Percentiles rank a stretch among this genome's conserved stretches.
These are phyloP conservation scores for Striga hermonthica DNA, from an alignment of 305 asterid species.

Conservation along the genomic window DNA sequence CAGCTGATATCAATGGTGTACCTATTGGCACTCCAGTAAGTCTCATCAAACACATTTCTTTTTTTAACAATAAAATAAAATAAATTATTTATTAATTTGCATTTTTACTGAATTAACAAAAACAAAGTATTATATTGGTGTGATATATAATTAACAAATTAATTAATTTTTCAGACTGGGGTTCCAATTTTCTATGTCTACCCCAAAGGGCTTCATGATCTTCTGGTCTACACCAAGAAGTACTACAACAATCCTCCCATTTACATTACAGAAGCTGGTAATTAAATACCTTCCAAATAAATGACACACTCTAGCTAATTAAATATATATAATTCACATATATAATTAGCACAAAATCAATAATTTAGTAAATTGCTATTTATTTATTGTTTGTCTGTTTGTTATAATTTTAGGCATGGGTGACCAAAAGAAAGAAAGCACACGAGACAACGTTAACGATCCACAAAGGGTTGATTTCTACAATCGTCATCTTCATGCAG, in stretches of 20 bases:
- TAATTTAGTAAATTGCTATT: neutral
- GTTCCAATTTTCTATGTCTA: constrained; percentile 35
- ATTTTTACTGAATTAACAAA: neutral
- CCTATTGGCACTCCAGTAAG: constrained; percentile 55
- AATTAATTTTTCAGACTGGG: constrained; percentile 40
- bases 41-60: neutral
- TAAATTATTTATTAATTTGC: neutral
- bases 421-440: constrained; percentile 19
- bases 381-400: neutral
- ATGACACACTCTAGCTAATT: neutral
- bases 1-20: constrained; percentile 44
- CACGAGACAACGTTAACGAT: constrained; percentile 31
- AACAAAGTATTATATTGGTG: too few species aligned
- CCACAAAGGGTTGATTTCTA: constrained; percentile 45
- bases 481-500: constrained; percentile 40
- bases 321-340: neutral
- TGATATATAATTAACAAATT: too few species aligned
- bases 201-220: constrained; percentile 55
- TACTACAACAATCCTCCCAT: constrained; percentile 51
- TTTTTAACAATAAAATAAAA: neutral
- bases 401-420: neutral
- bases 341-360: neutral
- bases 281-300: neutral
- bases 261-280: constrained; percentile 57
- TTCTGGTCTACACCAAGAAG: constrained; percentile 47